phyloP scores from a whole-genome alignment of 2,329 filamentous ascomycete species.

The Bimuria novae-zelandiae region DNA sequence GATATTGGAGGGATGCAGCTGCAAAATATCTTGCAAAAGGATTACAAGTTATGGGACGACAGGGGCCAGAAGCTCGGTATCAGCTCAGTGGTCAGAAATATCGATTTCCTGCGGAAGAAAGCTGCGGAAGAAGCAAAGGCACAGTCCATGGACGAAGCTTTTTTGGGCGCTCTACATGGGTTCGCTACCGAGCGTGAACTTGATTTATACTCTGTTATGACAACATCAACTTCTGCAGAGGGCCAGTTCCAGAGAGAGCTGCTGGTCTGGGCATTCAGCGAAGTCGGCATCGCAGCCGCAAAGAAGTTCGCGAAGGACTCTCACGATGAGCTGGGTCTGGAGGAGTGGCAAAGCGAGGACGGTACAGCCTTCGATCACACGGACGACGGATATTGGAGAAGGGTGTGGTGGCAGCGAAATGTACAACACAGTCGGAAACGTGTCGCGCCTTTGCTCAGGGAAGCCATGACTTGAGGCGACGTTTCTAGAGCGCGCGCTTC shows the following conservation, averaged over 20 bases:
- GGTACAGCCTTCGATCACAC: slow-evolving; percentile 46
- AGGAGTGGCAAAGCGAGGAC: slow-evolving; percentile 57
- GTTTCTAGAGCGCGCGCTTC: slow-evolving; percentile 14
- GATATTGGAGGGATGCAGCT: slow-evolving; percentile 66
- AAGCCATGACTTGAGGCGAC: slow-evolving; percentile 39
- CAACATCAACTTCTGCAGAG: slow-evolving; percentile 59
- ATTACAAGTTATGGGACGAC: slow-evolving; percentile 79
- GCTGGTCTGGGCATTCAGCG: slow-evolving; percentile 66
- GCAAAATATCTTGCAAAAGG: slow-evolving; percentile 74
- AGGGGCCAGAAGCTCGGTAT: slow-evolving; percentile 65
- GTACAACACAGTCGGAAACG: slow-evolving; percentile 65
- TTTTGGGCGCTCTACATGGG: slow-evolving; percentile 55
- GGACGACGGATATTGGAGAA: slow-evolving; percentile 53
- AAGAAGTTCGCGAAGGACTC: slow-evolving; percentile 58
- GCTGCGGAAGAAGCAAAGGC: slow-evolving; percentile 50
- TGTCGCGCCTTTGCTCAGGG: slow-evolving; percentile 63
- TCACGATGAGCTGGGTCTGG: slow-evolving; percentile 59
- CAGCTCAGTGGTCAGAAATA: slow-evolving; percentile 65
- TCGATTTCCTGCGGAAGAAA: slow-evolving; percentile 63
- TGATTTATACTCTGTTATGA: slow-evolving; percentile 72
- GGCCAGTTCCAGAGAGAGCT: slow-evolving; percentile 68
- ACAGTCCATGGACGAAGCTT: slow-evolving; percentile 34
- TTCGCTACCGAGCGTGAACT: slow-evolving; percentile 64
- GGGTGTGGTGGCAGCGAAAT: slow-evolving; percentile 69
- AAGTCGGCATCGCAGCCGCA: slow-evolving; percentile 56